Evolutionary conservation across 2,329 filamentous ascomycete genomes (phyloP).

Genomic region (Trichoderma asperellum): DNA sequence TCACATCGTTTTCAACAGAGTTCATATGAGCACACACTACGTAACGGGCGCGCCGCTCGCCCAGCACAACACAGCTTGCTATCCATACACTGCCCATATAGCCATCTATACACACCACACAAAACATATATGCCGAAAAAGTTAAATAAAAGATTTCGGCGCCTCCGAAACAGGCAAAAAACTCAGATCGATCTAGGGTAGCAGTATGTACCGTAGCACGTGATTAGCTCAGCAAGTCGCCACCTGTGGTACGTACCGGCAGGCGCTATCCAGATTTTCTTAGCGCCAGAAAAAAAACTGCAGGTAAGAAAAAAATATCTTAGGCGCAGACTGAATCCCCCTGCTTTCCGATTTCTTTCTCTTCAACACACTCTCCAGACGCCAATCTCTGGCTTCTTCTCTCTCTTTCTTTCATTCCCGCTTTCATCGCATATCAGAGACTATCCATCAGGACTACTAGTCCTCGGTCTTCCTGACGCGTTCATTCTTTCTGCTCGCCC

Average conservation of each 20-base stretch:
- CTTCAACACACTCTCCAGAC: conserved; percentile 26
- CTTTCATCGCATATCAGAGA: conserved; percentile 26
- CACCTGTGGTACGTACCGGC: conserved; percentile 27
- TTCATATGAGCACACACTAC: not conserved
- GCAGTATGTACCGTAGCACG: not conserved
- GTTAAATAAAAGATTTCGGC: not conserved
- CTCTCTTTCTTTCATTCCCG: conserved; percentile 38
- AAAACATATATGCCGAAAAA: not conserved
- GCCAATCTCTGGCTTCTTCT: conserved; percentile 2
- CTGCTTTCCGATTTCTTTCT: conserved; percentile 25
- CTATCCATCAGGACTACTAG: conserved; percentile 7
- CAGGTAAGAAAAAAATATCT: conserved; percentile 33
- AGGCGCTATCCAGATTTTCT: conserved; percentile 29
- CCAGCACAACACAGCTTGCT: not conserved
- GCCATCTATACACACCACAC: not conserved
- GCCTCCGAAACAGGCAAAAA: not conserved
- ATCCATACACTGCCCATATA: not conserved
- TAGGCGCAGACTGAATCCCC: conserved; percentile 25
- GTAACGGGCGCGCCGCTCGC: not conserved
- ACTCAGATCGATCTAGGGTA: conserved; percentile 11
- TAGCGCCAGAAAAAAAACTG: conserved; percentile 34
- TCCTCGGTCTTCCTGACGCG: conserved; percentile 16
- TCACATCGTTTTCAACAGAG: not conserved
- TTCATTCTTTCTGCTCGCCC: conserved; percentile 14
- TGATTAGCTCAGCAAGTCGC: conserved; percentile 25